Percentiles rank a stretch among this genome's conserved stretches.
Evolutionary conservation across 495 filamentous ascomycete genomes (phyloP).

Genomic region (Daldinia vernicosa): DNA sequence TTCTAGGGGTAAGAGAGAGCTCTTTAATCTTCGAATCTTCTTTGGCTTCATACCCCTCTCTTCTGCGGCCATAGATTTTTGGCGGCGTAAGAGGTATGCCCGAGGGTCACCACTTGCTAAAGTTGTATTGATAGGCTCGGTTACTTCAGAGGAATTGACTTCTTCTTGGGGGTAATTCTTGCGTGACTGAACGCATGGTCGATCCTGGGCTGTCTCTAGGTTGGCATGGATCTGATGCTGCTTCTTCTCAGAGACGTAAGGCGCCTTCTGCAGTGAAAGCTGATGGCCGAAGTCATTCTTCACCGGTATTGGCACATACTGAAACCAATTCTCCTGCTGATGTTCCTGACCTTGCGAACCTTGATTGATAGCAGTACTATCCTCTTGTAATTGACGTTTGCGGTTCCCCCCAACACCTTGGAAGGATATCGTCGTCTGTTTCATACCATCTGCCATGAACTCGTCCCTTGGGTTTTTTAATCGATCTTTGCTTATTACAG

Average conservation of each 20-base stretch:
- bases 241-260: neutral
- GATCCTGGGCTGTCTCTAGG: neutral
- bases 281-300: conserved; percentile 6
- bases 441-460: conserved; percentile 15
- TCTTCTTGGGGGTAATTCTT: conserved; percentile 7
- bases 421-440: conserved; percentile 42
- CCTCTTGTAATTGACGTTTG: conserved; percentile 8
- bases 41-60: conserved; percentile 27
- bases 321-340: neutral
- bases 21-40: conserved; percentile 52
- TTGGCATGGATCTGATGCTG: neutral
- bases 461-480: neutral
- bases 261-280: conserved; percentile 4
- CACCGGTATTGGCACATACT: neutral
- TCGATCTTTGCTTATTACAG: neutral
- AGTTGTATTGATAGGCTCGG: conserved; percentile 43
- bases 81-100: conserved; percentile 52
- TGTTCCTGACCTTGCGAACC: neutral
- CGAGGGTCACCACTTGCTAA: conserved; percentile 51
- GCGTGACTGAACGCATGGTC: conserved; percentile 3
- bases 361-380: neutral
- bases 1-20: conserved; percentile 58
- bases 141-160: neutral
- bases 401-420: neutral
- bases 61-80: conserved; percentile 46